Evolutionary conservation across 2,329 filamentous ascomycete species (phyloP), one percentile per base, ranked within the genome.

Genomic region (Chaetomium globosum): DNA sequence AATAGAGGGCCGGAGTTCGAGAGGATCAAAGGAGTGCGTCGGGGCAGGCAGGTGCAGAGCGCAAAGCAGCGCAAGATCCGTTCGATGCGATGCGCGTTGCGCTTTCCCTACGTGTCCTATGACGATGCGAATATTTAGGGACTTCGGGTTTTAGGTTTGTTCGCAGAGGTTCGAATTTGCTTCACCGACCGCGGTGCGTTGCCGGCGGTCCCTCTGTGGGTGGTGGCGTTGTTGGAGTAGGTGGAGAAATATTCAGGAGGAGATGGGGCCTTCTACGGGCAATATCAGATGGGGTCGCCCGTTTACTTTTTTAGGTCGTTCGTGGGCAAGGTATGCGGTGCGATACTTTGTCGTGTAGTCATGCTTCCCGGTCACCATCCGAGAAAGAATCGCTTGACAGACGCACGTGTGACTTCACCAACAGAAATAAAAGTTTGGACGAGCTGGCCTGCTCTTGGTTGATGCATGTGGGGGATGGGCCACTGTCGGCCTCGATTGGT

Each of bases 351-450:
- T 36, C 9, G 33, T 36, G 33, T 36, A 53, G 58, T 65, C 63
- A 61, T 57, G 52, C 39, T 52, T 31, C 57, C 1, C 4, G 39
- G 43, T 61, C 63, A 54, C 48, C n/a, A 10, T 21, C 28, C n/a
- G 28, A n/a, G 31, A 19, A 33, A 23, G 28, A 55, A 62, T 39
- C 28, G 43, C n/a, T 12, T 43, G 59, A 30, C 23, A 26, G 16
- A 52, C 36, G 33, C 55, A 46, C 57, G 30, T 60, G 62, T 60
- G 30, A 56, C 51, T 33, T 33, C 30, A 53, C 12, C 55, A 46
- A 13, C 46, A 46, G 13, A n/a, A 59, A 28, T 16, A 39, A 56
- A 51, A 51, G 49, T 59, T 64, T 26, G 54, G 55, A 54, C 26
- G 33, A 23, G 36, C 28, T 36, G 28, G 21, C 55, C 13, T 21